Evolutionary conservation across 1,139 yeast species (phyloP).

Genomic region (Candida buenavistaensis): DNA sequence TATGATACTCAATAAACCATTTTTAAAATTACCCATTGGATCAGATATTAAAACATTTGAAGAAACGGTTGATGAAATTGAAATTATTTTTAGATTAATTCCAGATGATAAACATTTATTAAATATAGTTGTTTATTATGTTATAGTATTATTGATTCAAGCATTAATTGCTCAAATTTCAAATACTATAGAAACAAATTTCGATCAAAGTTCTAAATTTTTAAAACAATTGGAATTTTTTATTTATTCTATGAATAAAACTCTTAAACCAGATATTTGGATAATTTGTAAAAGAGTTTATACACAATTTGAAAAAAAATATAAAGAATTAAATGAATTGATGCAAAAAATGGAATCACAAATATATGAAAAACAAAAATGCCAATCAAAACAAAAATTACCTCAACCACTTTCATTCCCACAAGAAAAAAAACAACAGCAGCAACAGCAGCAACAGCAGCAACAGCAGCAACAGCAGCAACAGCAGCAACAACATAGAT

Average conservation of each 20-base stretch:
- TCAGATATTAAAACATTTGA: slow-evolving; percentile 7
- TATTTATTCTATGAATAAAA: slow-evolving; percentile 3
- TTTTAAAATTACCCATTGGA: slow-evolving; percentile 9
- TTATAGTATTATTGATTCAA: slow-evolving; percentile 9
- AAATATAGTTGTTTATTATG: slow-evolving; percentile 11
- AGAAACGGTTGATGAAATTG: slow-evolving; percentile 11
- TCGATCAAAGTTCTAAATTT: slow-evolving; percentile 1
- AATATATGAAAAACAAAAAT: too few species aligned
- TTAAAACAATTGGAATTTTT: slow-evolving; percentile 10
- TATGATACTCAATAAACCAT: slow-evolving; percentile 13
- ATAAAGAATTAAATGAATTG: slow-evolving; percentile 3
- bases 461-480: slow-evolving; percentile 1
- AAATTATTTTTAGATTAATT: slow-evolving; percentile 6
- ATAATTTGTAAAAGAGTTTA: slow-evolving; percentile 9
- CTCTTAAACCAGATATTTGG: slow-evolving; percentile 11
- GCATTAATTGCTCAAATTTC: slow-evolving; percentile 5
- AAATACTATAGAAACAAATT: slow-evolving; percentile 1
- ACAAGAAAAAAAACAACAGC: background rate
- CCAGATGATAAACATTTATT: slow-evolving; percentile 6
- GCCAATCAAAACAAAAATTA: too few species aligned
- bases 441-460: background rate
- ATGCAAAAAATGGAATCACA: slow-evolving; percentile 4
- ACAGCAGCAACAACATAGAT: background rate
- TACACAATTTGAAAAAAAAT: slow-evolving; percentile 6
- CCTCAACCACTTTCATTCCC: too few species aligned